phyloP scores from a whole-genome alignment of 805 yeast genomes.

The Yarrowia keelungensis region DNA sequence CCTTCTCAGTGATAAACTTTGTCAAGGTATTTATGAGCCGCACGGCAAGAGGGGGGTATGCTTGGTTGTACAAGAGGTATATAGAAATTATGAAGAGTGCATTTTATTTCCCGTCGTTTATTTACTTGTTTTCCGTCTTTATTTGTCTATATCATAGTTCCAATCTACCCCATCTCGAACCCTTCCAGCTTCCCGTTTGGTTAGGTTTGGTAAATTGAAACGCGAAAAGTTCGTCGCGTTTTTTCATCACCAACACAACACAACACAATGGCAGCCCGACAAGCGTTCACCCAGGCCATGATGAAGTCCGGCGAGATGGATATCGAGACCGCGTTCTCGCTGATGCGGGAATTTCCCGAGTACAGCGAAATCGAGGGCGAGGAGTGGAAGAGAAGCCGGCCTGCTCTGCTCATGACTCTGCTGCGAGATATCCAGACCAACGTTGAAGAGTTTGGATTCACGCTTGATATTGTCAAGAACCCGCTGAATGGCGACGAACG shows the following conservation, averaged over 20 bases:
- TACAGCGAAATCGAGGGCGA: constrained; percentile 4
- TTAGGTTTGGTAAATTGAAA: background rate
- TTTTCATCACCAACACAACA: constrained; percentile 4
- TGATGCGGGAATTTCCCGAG: constrained; percentile 22
- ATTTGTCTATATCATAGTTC: background rate
- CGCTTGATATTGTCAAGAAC: constrained; percentile 10
- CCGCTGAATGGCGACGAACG: background rate
- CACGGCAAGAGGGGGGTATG: background rate
- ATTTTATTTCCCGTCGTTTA: background rate
- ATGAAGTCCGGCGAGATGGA: constrained; percentile 17
- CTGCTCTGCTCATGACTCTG: background rate
- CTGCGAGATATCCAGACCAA: constrained; percentile 1
- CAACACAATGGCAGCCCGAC: constrained; percentile 51
- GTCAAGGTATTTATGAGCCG: background rate
- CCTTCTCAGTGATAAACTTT: background rate
- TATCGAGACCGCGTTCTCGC: background rate
- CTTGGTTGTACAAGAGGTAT: background rate
- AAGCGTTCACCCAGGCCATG: constrained; percentile 31
- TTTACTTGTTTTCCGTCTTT: background rate
- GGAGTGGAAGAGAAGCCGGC: constrained; percentile 1
- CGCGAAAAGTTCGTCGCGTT: background rate
- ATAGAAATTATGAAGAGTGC: background rate
- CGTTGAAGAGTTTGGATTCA: constrained; percentile 5
- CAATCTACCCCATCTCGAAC: too few species aligned
- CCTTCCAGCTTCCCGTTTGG: too few species aligned